These are phyloP conservation scores for Lyophyllum semitale DNA, from an alignment of 768 basidiomycete species.

Conservation along the genomic window DNA sequence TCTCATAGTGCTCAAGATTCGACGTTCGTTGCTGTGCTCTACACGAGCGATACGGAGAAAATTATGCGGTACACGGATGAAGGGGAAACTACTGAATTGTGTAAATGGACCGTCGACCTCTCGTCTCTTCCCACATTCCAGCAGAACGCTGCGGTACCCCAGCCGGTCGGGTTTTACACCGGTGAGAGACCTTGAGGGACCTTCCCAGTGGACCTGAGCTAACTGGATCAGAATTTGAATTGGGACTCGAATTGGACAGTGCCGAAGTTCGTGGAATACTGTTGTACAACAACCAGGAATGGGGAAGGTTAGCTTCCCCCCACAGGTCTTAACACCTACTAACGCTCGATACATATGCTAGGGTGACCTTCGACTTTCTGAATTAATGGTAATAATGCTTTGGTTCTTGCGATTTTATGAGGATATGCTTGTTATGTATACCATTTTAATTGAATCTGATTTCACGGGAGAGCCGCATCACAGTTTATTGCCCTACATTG, in stretches of 20 bases:
- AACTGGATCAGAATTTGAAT: constrained; percentile 67
- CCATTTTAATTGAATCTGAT: constrained; percentile 7
- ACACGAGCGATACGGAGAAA: constrained; percentile 73
- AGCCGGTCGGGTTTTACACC: constrained; percentile 73
- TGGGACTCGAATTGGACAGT: constrained; percentile 82
- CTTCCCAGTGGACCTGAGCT: constrained; percentile 3
- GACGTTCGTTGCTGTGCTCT: constrained; percentile 80
- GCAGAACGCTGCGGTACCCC: constrained; percentile 61
- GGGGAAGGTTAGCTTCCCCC: constrained; percentile 63
- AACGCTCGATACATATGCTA: constrained; percentile 17
- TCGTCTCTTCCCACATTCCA: constrained; percentile 77
- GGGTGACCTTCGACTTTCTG: constrained; percentile 53
- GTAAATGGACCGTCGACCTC: constrained; percentile 88
- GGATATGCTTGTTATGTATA: constrained; percentile 10
- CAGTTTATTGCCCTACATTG: constrained; percentile 10
- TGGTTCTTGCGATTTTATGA: neutral
- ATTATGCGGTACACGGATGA: constrained; percentile 87
- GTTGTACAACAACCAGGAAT: constrained; percentile 74
- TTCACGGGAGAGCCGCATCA: constrained; percentile 17
- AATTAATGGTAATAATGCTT: constrained; percentile 24
- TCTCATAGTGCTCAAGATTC: constrained; percentile 50
- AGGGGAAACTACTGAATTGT: constrained; percentile 73
- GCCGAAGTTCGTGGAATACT: constrained; percentile 85
- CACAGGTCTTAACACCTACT: constrained; percentile 15
- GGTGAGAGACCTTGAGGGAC: constrained; percentile 41